A percentile compares a stretch with the other conserved stretches of the same genome.
Conservation (phyloP, 768 basidiomycete genomes). For the Pisolithus orientalis region DNA sequence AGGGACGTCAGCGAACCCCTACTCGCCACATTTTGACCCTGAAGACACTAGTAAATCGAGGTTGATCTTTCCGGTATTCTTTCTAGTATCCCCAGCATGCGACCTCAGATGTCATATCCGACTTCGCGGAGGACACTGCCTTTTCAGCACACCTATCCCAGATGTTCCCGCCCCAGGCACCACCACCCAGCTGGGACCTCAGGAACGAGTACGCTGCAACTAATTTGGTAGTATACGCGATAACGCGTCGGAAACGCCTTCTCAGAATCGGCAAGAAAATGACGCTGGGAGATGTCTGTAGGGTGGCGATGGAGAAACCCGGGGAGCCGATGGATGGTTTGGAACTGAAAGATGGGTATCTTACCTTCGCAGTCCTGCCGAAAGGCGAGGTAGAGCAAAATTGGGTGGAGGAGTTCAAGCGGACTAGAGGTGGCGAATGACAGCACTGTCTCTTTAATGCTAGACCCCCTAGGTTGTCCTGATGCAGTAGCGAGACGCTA, state of each 20-base stretch:
- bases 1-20: slow-evolving; percentile 46
- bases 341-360: slow-evolving; percentile 75
- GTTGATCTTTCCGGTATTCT: slow-evolving; percentile 81
- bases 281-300: slow-evolving; percentile 73
- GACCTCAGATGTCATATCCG: slow-evolving; percentile 82
- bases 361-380: slow-evolving; percentile 74
- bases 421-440: neutral
- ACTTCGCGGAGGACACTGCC: slow-evolving; percentile 80
- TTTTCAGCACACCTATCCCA: slow-evolving; percentile 69
- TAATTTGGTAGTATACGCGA: slow-evolving; percentile 75
- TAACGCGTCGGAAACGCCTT: slow-evolving; percentile 67
- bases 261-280: slow-evolving; percentile 91
- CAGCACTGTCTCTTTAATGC: too few species aligned
- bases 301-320: slow-evolving; percentile 51
- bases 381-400: slow-evolving; percentile 70
- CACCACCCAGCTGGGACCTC: slow-evolving; percentile 71
- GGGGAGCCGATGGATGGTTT: slow-evolving; percentile 68
- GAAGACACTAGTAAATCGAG: slow-evolving; percentile 54
- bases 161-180: slow-evolving; percentile 76
- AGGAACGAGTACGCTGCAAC: slow-evolving; percentile 58
- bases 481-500: too few species aligned
- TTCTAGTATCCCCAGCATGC: slow-evolving; percentile 89
- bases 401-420: slow-evolving; percentile 87
- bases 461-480: too few species aligned
- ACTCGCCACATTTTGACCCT: slow-evolving; percentile 58